These are phyloP conservation scores for Tetrastigma voinierianum DNA, from an alignment of 164 flowering plant genomes.

Conservation along the genomic window DNA sequence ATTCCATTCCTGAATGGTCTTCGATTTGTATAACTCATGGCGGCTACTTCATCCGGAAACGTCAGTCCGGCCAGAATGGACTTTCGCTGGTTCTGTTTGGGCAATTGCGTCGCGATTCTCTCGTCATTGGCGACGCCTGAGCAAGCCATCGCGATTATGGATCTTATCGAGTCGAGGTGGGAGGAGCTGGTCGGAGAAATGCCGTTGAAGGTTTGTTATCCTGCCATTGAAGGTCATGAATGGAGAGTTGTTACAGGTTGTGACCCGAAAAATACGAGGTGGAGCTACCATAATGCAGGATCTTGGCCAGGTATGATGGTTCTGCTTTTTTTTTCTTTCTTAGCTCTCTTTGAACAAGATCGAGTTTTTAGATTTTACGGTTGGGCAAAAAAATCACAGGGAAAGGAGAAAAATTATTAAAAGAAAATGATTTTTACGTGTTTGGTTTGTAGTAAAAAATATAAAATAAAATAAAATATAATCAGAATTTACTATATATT, in stretches of 20 bases:
- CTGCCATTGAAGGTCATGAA: slow-evolving; percentile 24
- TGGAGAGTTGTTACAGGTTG: slow-evolving; percentile 31
- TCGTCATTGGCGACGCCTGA: slow-evolving; percentile 26
- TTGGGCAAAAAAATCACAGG: too few species aligned
- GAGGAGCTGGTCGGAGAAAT: slow-evolving; percentile 30
- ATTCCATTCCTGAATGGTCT: slow-evolving; percentile 87
- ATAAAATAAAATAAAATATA: too few species aligned
- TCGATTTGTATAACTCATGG: slow-evolving; percentile 69
- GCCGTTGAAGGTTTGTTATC: slow-evolving; percentile 25
- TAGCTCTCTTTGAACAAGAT: too few species aligned
- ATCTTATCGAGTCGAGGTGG: slow-evolving; percentile 27
- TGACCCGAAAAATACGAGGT: slow-evolving; percentile 25
- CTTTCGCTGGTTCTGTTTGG: slow-evolving; percentile 90
- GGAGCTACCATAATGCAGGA: slow-evolving; percentile 32
- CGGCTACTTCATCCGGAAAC: slow-evolving; percentile 77
- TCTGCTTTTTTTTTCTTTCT: too few species aligned
- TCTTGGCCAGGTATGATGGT: slow-evolving; percentile 40
- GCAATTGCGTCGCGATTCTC: too few species aligned
- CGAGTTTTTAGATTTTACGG: too few species aligned
- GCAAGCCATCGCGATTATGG: slow-evolving; percentile 28
- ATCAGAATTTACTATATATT: too few species aligned
- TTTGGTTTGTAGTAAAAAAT: too few species aligned
- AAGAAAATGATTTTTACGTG: too few species aligned
- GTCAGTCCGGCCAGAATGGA: slow-evolving; percentile 89
- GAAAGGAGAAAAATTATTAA: too few species aligned